These are phyloP conservation scores for Chaetomiaceae sp. DNA, from an alignment of 2,329 filamentous ascomycete species.

Conservation along the genomic window DNA sequence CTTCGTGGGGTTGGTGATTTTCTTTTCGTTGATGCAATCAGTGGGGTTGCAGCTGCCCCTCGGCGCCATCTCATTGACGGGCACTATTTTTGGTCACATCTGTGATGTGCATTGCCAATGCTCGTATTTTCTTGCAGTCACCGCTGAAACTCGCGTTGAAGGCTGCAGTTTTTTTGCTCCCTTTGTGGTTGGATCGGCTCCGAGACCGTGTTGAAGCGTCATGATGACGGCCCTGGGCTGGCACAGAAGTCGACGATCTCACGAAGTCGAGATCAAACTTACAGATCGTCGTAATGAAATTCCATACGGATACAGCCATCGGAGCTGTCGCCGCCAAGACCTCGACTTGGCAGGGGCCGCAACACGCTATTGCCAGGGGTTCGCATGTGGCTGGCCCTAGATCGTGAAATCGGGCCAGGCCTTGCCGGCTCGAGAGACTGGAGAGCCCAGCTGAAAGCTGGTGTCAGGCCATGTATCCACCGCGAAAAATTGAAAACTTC, in stretches of 20 bases:
- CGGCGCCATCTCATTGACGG: too few relatives aligned
- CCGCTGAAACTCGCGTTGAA: not conserved
- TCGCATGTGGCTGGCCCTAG: conserved; percentile 4
- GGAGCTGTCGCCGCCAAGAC: not conserved
- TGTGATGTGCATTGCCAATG: too few relatives aligned
- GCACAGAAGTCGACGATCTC: too few relatives aligned
- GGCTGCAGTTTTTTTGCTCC: too few relatives aligned
- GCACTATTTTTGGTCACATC: not conserved
- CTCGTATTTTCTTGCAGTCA: too few relatives aligned
- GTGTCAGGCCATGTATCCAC: not conserved
- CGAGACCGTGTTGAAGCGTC: too few relatives aligned
- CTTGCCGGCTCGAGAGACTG: conserved; percentile 17
- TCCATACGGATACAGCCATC: not conserved
- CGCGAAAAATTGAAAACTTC: not conserved
- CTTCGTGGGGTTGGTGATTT: conserved; percentile 5
- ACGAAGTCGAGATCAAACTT: too few relatives aligned
- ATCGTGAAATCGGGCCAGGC: conserved; percentile 1
- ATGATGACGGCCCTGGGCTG: too few relatives aligned
- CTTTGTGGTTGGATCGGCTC: too few relatives aligned
- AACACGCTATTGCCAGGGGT: conserved; percentile 6
- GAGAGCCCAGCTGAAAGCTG: not conserved
- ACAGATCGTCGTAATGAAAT: not conserved
- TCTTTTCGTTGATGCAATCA: not conserved
- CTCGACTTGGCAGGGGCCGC: too few relatives aligned
- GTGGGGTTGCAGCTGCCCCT: too few relatives aligned